Conservation (phyloP, 139 green algal species). For the Ostreobium quekettii region DNA sequence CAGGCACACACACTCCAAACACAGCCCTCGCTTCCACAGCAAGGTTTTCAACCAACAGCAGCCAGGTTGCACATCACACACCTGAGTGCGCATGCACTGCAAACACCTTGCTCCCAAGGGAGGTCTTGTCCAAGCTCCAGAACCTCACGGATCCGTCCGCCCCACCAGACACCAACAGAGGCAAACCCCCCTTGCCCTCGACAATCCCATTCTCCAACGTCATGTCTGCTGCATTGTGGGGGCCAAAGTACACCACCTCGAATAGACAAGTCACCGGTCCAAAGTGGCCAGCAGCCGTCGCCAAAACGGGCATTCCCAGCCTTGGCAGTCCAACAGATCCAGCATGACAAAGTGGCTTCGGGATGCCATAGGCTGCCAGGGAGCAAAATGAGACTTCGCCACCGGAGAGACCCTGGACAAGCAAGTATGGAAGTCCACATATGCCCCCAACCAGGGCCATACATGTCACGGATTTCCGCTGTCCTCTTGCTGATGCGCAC, state of each 20-base stretch:
- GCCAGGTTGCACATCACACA: too few relatives aligned
- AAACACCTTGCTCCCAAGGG: not conserved
- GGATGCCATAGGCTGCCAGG: not conserved
- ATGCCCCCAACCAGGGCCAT: too few relatives aligned
- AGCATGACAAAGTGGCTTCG: not conserved
- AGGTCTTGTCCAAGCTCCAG: not conserved
- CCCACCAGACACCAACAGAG: slow-evolving; percentile 3
- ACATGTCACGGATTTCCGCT: too few relatives aligned
- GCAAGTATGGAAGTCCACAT: slow-evolving; percentile 9
- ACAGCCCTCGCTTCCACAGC: too few relatives aligned
- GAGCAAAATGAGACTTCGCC: slow-evolving; percentile 9
- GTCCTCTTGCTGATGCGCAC: too few relatives aligned
- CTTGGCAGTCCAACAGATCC: not conserved
- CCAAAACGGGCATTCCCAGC: too few relatives aligned
- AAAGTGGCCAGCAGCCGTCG: not conserved
- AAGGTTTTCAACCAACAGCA: too few relatives aligned
- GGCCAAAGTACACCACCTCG: not conserved
- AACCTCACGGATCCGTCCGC: slow-evolving; percentile 13
- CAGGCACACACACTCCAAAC: too few relatives aligned
- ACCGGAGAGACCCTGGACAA: slow-evolving; percentile 15
- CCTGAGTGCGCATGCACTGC: slow-evolving; percentile 11
- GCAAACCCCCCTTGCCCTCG: not conserved
- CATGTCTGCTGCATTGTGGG: not conserved
- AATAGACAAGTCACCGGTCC: not conserved
- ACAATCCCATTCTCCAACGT: not conserved